These are phyloP conservation scores for Malus orientalis DNA, from an alignment of 306 rosid species.

Conservation along the genomic window DNA sequence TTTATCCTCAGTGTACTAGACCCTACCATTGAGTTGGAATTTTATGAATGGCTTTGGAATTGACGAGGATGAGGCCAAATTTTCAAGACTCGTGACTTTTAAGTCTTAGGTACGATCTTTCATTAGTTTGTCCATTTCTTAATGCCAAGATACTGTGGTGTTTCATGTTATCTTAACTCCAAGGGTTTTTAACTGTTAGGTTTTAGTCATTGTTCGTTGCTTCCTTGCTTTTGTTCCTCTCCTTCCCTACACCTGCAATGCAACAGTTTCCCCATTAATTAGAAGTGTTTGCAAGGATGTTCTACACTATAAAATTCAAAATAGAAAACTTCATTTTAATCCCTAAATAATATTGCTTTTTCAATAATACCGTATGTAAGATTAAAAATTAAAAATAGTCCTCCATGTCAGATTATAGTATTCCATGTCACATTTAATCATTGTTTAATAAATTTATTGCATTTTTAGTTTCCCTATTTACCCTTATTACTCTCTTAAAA, in stretches of 20 bases:
- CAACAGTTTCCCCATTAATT: neutral
- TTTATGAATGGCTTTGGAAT: neutral
- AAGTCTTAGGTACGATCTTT: neutral
- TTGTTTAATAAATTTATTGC: no score
- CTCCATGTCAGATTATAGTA: no score
- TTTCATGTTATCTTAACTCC: no score
- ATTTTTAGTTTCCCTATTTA: no score
- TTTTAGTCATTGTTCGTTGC: neutral
- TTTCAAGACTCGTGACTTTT: neutral
- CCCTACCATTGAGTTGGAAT: neutral
- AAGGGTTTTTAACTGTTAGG: no score
- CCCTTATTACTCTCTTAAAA: no score
- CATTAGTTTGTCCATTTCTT: neutral
- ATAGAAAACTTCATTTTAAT: no score
- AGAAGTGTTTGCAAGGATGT: neutral
- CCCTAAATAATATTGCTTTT: no score
- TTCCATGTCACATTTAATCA: no score
- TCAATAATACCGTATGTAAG: no score
- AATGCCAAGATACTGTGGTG: no score
- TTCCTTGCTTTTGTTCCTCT: neutral
- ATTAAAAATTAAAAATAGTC: no score
- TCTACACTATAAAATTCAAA: neutral
- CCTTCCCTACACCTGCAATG: neutral
- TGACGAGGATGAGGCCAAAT: neutral
- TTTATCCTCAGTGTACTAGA: neutral